These are phyloP conservation scores for Combretum micranthum DNA, from an alignment of 345 rosid genomes.

Conservation along the genomic window DNA sequence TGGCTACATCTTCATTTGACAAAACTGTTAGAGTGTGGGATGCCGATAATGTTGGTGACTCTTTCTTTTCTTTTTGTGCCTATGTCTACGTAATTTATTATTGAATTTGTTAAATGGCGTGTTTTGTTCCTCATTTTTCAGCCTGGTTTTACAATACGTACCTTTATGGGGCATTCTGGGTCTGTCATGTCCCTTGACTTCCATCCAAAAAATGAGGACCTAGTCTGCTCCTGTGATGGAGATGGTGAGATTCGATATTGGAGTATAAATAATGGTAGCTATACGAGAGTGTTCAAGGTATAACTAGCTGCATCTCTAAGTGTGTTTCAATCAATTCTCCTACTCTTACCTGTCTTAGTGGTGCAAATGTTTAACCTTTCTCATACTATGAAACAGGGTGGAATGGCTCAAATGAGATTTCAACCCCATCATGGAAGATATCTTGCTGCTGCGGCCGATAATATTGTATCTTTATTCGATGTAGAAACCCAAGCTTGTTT, in stretches of 20 bases:
- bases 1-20: slow-evolving; percentile 96
- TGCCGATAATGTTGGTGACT: slow-evolving; percentile 72
- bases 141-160: slow-evolving; percentile 82
- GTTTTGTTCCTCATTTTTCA: slow-evolving; percentile 28
- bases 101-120: no score
- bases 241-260: slow-evolving; percentile 92
- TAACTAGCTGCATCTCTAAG: slow-evolving; percentile 3
- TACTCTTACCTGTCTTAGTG: not conserved
- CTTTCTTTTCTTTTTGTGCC: slow-evolving; percentile 4
- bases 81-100: not conserved
- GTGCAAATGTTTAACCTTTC: not conserved
- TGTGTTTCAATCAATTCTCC: not conserved
- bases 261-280: slow-evolving; percentile 82
- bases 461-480: slow-evolving; percentile 76
- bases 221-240: slow-evolving; percentile 88
- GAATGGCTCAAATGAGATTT: slow-evolving; percentile 74
- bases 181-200: slow-evolving; percentile 80
- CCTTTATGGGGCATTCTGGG: slow-evolving; percentile 68
- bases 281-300: slow-evolving; percentile 79
- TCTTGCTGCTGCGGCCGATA: slow-evolving; percentile 87
- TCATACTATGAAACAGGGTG: slow-evolving; percentile 47
- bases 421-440: slow-evolving; percentile 86
- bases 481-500: slow-evolving; percentile 73
- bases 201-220: slow-evolving; percentile 86
- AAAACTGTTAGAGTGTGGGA: slow-evolving; percentile 99